phyloP scores from a whole-genome alignment of 768 basidiomycete species.

The Psilocybe cyanescens region DNA sequence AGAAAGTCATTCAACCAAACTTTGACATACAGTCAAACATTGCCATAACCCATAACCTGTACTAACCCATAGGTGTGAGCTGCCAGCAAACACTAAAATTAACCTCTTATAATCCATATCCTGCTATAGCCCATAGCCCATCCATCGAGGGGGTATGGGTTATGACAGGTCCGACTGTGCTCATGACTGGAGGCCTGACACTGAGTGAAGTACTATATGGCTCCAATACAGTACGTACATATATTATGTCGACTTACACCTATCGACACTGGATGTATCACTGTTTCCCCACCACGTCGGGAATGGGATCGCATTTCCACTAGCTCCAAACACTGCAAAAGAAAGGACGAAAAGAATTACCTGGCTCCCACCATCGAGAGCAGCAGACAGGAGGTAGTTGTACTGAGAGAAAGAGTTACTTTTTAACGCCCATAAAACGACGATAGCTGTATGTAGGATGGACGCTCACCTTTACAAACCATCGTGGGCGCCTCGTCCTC shows the following conservation, averaged over 20 bases:
- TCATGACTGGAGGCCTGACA: no score
- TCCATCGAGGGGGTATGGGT: no score
- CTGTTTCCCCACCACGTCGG: constrained; percentile 54
- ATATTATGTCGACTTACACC: constrained; percentile 33
- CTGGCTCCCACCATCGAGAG: constrained; percentile 65
- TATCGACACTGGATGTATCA: constrained; percentile 38
- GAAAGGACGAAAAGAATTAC: constrained; percentile 65
- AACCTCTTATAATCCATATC: no score
- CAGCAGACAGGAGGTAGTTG: constrained; percentile 68
- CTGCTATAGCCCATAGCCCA: no score
- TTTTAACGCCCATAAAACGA: neutral
- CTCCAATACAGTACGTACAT: neutral
- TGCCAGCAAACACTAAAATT: no score
- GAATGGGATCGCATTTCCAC: constrained; percentile 50
- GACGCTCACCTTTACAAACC: constrained; percentile 53
- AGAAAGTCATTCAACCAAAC: neutral
- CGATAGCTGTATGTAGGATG: neutral
- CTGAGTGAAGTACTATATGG: no score
- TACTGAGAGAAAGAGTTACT: constrained; percentile 43
- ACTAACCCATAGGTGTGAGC: no score
- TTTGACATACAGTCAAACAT: no score
- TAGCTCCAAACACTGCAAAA: constrained; percentile 67
- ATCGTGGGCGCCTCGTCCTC: constrained; percentile 56
- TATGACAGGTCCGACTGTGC: no score
- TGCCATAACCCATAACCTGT: no score